These are phyloP conservation scores for Phytophthora fragariaefolia DNA, from an alignment of 352 stramenopile species.

Conservation along the genomic window DNA sequence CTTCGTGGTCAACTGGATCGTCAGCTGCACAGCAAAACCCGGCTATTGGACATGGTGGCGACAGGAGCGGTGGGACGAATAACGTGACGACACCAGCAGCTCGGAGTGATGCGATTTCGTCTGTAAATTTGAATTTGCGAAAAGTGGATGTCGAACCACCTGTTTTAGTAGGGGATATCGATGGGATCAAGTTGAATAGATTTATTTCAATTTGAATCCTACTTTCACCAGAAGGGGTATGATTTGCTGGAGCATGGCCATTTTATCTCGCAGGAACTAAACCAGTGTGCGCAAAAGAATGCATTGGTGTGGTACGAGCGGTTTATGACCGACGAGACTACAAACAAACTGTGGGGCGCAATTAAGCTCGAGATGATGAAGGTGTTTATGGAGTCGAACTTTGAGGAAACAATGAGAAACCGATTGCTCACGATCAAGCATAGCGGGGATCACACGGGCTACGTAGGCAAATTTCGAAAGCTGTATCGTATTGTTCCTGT, in stretches of 20 bases:
- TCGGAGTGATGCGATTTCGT: background rate
- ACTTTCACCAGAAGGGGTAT: slow-evolving; percentile 2
- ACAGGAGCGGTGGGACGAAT: background rate
- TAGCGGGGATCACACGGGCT: background rate
- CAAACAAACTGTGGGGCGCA: too few species aligned
- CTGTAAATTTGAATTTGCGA: background rate
- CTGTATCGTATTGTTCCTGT: too few species aligned
- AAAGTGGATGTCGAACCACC: slow-evolving; percentile 2
- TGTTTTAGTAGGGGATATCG: background rate
- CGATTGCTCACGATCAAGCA: background rate
- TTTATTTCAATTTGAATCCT: slow-evolving; percentile 4
- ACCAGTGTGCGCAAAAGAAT: slow-evolving; percentile 6
- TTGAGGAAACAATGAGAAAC: background rate
- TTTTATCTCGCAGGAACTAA: background rate
- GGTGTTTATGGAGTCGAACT: too few species aligned
- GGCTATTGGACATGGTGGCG: background rate
- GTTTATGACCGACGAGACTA: background rate
- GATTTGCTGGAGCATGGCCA: background rate
- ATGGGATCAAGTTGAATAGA: background rate
- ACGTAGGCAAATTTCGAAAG: background rate
- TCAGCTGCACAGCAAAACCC: background rate
- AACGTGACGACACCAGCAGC: background rate
- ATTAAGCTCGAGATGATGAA: too few species aligned
- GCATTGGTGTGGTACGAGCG: slow-evolving; percentile 5
- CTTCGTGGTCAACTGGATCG: background rate